phyloP scores from a whole-genome alignment of 257 asterid genomes.

The Hygrophila difformis region DNA sequence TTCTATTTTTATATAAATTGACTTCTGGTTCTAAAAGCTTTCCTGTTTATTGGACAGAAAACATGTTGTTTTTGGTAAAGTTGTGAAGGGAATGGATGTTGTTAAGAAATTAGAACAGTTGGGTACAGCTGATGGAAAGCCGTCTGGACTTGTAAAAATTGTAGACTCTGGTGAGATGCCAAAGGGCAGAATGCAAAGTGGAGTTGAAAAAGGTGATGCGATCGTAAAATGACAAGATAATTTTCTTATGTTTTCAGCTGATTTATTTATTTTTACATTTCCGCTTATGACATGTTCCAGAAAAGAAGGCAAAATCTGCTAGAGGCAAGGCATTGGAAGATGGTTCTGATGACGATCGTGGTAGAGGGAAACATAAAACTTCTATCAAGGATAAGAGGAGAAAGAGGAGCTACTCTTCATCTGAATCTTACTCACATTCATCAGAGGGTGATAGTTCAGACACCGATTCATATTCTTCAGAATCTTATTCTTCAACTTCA shows the following conservation, averaged over 20 bases:
- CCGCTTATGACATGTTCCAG: slow-evolving; percentile 28
- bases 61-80: slow-evolving; percentile 97
- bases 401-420: slow-evolving; percentile 75
- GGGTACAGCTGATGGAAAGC: slow-evolving; percentile 66
- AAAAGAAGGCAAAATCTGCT: slow-evolving; percentile 40
- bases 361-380: slow-evolving; percentile 39
- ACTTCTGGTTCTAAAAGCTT: slow-evolving; percentile 6
- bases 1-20: slow-evolving; percentile 10
- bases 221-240: slow-evolving; percentile 5
- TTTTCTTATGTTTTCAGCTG: slow-evolving; percentile 13
- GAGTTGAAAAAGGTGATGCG: slow-evolving; percentile 53
- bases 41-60: slow-evolving; percentile 45
- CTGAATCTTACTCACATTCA: slow-evolving; percentile 63
- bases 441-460: slow-evolving; percentile 45
- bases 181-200: slow-evolving; percentile 26
- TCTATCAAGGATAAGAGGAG: slow-evolving; percentile 37
- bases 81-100: slow-evolving; percentile 77
- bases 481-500: slow-evolving; percentile 54
- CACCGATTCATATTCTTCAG: slow-evolving; percentile 36
- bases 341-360: slow-evolving; percentile 35
- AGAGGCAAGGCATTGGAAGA: slow-evolving; percentile 33
- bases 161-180: slow-evolving; percentile 70
- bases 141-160: slow-evolving; percentile 58
- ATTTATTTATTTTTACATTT: slow-evolving; percentile 15
- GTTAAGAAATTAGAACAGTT: slow-evolving; percentile 73